Base-by-base conservation (phyloP, 495 filamentous ascomycete species). In the Lineolata rhizophorae region DNA sequence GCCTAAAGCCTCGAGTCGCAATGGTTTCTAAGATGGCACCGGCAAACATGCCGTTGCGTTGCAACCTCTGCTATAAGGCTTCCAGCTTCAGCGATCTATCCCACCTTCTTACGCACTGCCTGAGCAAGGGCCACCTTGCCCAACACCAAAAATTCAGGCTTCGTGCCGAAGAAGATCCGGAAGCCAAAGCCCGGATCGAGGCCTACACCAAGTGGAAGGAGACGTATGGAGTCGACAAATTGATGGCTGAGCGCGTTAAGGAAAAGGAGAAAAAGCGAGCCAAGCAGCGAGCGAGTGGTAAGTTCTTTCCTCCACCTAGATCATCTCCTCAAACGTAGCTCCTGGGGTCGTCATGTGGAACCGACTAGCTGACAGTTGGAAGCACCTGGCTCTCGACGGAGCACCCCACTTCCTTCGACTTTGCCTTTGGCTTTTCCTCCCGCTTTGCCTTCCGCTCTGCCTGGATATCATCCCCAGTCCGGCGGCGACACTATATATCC, bases 81-180 rank as follows among this genome's bases (percentile, higher is more conserved):
- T 76, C 79, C 8, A 56, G 47, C 24, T 94, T 91, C 53, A 87
- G 81, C 31, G 83, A 94, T 46, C 53, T 79, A 20, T 90, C 82
- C 11, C 83, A 92, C 44, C 58, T 92, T 16, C 61, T 94, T 35
- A 94, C 83, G 20, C 83, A 94, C 43, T 62, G 90, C 12, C 62
- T 70, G 16, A 91, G 81, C 31, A 92, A 92, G 45, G 71, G 70
- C 20, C 83, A 94, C 47, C 53, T 92, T 8, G 64, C 76, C 11
- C 58, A 75, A 39, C 63, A 72, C 30, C 78, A 76, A 60, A 78
- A 76, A 39, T 54, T 77, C 21, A 61, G 73, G 37, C 61, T 92
- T 32, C 62, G 60, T 35, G 60, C 68, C 29, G 53, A 61, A 18
- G 54, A 61, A 16, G 74, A 90, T 22, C 36, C 38, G 3, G 43